Evolutionary conservation across 1,284 basidiomycete genomes (phyloP), one percentile per base, ranked within the genome.

Genomic region (Pseudozyma thailandica): DNA sequence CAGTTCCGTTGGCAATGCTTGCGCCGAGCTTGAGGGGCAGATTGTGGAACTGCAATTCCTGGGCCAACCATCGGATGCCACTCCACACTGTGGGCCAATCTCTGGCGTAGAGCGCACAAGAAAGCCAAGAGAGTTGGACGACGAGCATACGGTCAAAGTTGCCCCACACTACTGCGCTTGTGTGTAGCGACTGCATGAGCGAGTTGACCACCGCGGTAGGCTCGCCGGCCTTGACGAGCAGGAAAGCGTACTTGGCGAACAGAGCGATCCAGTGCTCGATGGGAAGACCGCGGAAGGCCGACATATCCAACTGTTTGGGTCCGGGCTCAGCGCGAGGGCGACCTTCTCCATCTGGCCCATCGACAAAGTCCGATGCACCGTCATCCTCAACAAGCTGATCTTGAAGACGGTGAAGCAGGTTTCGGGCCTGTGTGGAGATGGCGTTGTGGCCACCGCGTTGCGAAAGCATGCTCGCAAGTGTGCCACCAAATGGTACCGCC

Each of bases 191-290:
- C n/a, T 91, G 87, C 7, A 72, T 86, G 85, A 84, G 90, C 87
- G 92, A 90, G 8, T 91, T 87, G 58, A 72, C 51, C 9, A 72
- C 61, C 9, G 90, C 87, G 4, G 86, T 85, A 12, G 85, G 82
- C 70, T 87, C 88, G 18, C 88, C 86, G 41, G 88, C 85, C 26
- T 84, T 84, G 69, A 92, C 91, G 33, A 94, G 85, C 7, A 91
- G 85, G 81, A 95, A 93, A 53, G 90, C 88, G 81, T 96, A 96
- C 92, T 97, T 72, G 10, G 62, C 48, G 74, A 94, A 90, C 20
- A 97, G 81, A 4, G 86, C 85, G 47, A 95, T 83, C 95, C 95
- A 98, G 50, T 92, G 89, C 58, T 91, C 90, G 71, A 93, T 91
- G 2, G 86, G 86, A n/a, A 96, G 86, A 0, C 91, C 91, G 6